These are phyloP conservation scores for Aspergillus flavus DNA, from an alignment of 2,329 filamentous ascomycete genomes.

Conservation along the genomic window DNA sequence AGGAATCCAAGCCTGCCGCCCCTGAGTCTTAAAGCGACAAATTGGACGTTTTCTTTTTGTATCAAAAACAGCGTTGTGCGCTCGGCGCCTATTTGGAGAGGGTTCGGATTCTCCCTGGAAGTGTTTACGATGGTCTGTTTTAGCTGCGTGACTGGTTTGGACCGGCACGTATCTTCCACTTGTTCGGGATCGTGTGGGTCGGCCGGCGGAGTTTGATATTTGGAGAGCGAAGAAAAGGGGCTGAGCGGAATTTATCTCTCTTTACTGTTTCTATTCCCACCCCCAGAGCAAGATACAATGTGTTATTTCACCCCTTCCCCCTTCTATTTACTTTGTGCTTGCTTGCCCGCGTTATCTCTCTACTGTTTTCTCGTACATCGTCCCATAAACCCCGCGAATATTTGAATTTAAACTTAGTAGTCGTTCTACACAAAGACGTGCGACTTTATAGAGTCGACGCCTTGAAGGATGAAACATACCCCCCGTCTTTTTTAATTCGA, in stretches of 20 bases:
- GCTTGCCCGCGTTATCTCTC: conserved; percentile 14
- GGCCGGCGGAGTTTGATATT: conserved; percentile 49
- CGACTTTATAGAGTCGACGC: not conserved
- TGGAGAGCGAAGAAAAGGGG: conserved; percentile 44
- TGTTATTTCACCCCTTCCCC: conserved; percentile 34
- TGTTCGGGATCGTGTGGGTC: conserved; percentile 40
- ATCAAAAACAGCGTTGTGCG: conserved; percentile 29
- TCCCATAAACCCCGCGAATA: conserved; percentile 16
- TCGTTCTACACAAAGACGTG: not conserved
- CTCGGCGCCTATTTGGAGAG: conserved; percentile 32
- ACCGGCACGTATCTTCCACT: conserved; percentile 39
- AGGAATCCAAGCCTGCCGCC: conserved; percentile 41
- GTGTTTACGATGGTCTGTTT: conserved; percentile 39
- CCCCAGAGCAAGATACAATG: conserved; percentile 42
- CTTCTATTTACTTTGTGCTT: conserved; percentile 29
- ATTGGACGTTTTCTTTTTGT: conserved; percentile 30
- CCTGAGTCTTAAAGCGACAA: conserved; percentile 37
- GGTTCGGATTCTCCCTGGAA: conserved; percentile 38
- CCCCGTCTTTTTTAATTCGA: not conserved
- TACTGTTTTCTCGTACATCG: conserved; percentile 14
- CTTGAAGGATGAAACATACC: not conserved
- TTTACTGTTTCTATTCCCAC: conserved; percentile 44
- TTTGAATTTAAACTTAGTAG: conserved; percentile 22
- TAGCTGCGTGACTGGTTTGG: conserved; percentile 40
- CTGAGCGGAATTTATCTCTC: conserved; percentile 46